phyloP scores from a whole-genome alignment of 257 asterid genomes.

The Pogostemon cablin region DNA sequence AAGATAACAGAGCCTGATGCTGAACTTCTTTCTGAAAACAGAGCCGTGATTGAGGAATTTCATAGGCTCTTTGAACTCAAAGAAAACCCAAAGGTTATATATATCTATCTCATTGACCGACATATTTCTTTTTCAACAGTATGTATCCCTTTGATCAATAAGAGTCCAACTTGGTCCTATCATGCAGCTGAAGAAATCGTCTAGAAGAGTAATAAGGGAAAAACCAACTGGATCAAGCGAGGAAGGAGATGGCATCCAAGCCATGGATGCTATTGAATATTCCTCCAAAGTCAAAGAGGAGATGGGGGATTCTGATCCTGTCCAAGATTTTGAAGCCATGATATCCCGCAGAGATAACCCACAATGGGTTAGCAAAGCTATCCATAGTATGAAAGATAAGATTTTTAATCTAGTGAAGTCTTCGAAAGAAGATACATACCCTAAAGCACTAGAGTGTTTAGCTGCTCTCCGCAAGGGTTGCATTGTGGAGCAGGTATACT shows the following conservation, averaged over 20 bases:
- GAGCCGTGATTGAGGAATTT: slow-evolving; percentile 65
- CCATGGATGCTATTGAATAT: slow-evolving; percentile 58
- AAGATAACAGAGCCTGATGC: slow-evolving; percentile 81
- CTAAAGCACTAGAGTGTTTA: slow-evolving; percentile 67
- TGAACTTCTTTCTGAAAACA: slow-evolving; percentile 57
- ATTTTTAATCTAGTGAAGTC: slow-evolving; percentile 66
- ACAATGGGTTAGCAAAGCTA: slow-evolving; percentile 77
- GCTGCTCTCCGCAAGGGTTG: slow-evolving; percentile 86
- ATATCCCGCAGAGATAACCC: slow-evolving; percentile 85
- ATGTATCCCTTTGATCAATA: neutral
- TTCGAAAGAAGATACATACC: slow-evolving; percentile 56
- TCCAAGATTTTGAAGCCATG: slow-evolving; percentile 87
- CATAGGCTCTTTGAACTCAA: slow-evolving; percentile 67
- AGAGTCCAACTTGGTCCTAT: slow-evolving; percentile 32
- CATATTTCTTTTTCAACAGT: slow-evolving; percentile 1
- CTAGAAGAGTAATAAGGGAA: slow-evolving; percentile 62
- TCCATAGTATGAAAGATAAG: slow-evolving; percentile 69
- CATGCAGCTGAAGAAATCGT: slow-evolving; percentile 82
- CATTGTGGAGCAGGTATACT: slow-evolving; percentile 77
- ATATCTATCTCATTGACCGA: slow-evolving; percentile 17
- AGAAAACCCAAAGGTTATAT: slow-evolving; percentile 85
- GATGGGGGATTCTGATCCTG: slow-evolving; percentile 71
- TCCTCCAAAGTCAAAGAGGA: slow-evolving; percentile 58
- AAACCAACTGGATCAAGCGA: slow-evolving; percentile 75
- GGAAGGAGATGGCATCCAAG: slow-evolving; percentile 54